Base-by-base conservation (phyloP, 2,329 filamentous ascomycete genomes). In the Pseudogymnoascus sp. region DNA sequence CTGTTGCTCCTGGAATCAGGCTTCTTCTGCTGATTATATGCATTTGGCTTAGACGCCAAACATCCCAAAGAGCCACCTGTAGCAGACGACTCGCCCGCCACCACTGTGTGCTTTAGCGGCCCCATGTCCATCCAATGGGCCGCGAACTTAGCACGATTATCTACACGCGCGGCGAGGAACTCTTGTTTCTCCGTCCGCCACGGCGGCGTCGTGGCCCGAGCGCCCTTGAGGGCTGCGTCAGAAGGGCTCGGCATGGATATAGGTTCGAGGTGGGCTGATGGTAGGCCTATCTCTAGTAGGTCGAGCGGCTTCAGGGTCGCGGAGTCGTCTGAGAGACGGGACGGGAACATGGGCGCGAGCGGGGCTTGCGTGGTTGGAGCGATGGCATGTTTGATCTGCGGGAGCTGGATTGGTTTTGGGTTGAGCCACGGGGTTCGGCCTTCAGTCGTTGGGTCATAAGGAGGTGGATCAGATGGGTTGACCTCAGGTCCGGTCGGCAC, bases 111-210 rank as follows among this genome's bases (percentile, higher is more conserved):
- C 16, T 56, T 12, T 10, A 56, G 16, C 8, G 50, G 50, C 6
- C 28, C 50, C 14, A 56, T 14, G 6, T 56, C 50, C 28, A 35
- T 56, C 50, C 50, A 56, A 33, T 56, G 50, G 4, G 28, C n/a
- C 10, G 46, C 46, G 31, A 53, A 53, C 26, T 14, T 33, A 10
- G 28, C 50, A 56, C 50, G 50, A 19, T 56, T 56, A 19, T 56
- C 50, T 14, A 56, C 50, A 19, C 50, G 50, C 14, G 50, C 50
- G 6, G 50, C 50, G 16, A 56, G 50, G 50, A 56, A 56, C 28
- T 56, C 50, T 33, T 56, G 50, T 10, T 56, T 56, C 50, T 56
- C 50, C 28, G 50, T 56, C 11, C 50, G 50, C 50, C 50, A 56
- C 6, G 50, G 50, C 16, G 50, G 50, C 6, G 50, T 56, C 28